These are phyloP conservation scores for Chondrostereum purpureum DNA, from an alignment of 1,284 basidiomycete species.

Conservation along the genomic window DNA sequence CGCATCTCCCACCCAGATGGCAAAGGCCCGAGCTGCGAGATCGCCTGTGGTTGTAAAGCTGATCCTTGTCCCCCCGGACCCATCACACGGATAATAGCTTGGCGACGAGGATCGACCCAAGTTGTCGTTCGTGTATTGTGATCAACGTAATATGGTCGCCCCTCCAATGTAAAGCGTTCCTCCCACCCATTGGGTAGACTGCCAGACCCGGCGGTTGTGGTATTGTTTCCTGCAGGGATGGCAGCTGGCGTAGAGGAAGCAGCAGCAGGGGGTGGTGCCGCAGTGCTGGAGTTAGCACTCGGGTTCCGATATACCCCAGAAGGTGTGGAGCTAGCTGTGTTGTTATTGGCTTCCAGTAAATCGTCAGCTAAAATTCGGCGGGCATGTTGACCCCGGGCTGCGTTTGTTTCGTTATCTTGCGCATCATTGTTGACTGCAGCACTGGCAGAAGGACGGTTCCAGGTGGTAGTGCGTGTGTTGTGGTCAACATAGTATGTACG, in stretches of 20 bases:
- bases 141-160: conserved; percentile 90
- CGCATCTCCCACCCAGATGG: conserved; percentile 98
- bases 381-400: conserved; percentile 73
- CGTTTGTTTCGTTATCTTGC: conserved; percentile 57
- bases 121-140: conserved; percentile 94
- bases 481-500: conserved; percentile 92
- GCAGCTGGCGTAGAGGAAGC: conserved; percentile 29
- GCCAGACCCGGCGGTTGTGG: conserved; percentile 75
- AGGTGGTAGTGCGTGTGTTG: conserved; percentile 90
- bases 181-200: conserved; percentile 91
- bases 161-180: conserved; percentile 92
- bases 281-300: conserved; percentile 22
- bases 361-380: conserved; percentile 77
- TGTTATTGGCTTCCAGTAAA: conserved; percentile 58
- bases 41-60: conserved; percentile 79
- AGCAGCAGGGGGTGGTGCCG: conserved; percentile 23
- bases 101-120: conserved; percentile 91
- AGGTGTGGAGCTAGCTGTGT: conserved; percentile 21
- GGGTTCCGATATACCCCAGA: conserved; percentile 29
- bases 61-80: conserved; percentile 81
- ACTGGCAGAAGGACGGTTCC: conserved; percentile 72
- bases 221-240: conserved; percentile 43
- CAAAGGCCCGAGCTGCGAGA: conserved; percentile 85
- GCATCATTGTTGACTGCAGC: conserved; percentile 46
- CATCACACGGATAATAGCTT: conserved; percentile 87